Evolutionary conservation across 2,329 filamentous ascomycete species (phyloP).

Genomic region (Talaromyces marneffei): DNA sequence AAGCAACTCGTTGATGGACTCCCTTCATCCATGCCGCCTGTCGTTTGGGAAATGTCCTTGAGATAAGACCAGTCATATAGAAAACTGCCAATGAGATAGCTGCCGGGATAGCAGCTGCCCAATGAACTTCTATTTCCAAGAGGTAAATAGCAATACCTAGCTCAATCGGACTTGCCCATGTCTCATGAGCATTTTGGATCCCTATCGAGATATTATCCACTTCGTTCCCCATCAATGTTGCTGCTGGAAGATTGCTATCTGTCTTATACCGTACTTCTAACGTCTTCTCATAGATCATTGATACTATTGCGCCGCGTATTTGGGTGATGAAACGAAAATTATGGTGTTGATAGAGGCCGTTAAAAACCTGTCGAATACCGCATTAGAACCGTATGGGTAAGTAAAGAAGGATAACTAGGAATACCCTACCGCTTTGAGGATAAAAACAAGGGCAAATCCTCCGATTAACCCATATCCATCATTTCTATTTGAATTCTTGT

Average conservation of each 20-base stretch:
- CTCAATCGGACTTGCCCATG: constrained; percentile 42
- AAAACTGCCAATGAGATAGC: constrained; percentile 37
- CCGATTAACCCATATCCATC: constrained; percentile 41
- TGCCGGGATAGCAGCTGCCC: constrained; percentile 40
- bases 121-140: constrained; percentile 36
- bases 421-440: constrained; percentile 34
- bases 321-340: constrained; percentile 40
- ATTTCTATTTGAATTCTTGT: constrained; percentile 22
- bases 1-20: constrained; percentile 7
- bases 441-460: constrained; percentile 39
- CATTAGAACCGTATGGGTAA: neutral
- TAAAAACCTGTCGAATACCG: constrained; percentile 25
- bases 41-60: constrained; percentile 16
- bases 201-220: constrained; percentile 40
- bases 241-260: constrained; percentile 30
- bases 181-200: constrained; percentile 39
- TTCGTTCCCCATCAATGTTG: constrained; percentile 44
- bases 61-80: constrained; percentile 7
- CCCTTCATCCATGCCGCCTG: constrained; percentile 8
- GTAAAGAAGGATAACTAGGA: neutral
- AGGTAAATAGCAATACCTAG: constrained; percentile 44
- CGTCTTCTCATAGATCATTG: constrained; percentile 46
- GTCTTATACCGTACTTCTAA: constrained; percentile 26
- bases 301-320: constrained; percentile 39
- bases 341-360: constrained; percentile 37